Evolutionary conservation across 192 early-diverging fungal species (phyloP), one percentile per base, ranked within the genome.

Genomic region (Coemansia guatemalensis): DNA sequence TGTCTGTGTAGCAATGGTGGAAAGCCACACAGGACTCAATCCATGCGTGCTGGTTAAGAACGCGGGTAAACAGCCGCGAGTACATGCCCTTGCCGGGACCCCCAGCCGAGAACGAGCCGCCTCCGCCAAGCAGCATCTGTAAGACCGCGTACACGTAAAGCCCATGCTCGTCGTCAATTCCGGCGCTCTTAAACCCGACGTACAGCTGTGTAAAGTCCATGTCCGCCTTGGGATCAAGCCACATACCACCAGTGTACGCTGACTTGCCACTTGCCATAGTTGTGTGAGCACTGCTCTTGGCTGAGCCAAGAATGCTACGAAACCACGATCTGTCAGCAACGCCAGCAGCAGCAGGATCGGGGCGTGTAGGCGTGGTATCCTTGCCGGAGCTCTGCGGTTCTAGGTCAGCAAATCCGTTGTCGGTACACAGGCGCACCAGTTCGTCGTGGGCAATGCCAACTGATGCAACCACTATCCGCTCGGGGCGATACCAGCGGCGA

Each of bases 21-120:
- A 97, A 91, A 17, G 88, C 88, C 78, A 93, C 86, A 79, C 97
- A 99, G 9, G 87, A 91, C 70, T 99, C 97, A 18, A 99, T 88
- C 93, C 93, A 99, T 58, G 88, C 85, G 73, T 93, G 88, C 64
- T 93, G 91, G 72, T 97, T 97, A 30, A 99, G 82, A 3, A 99
- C 95, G 41, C 93, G 89, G 12, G 92, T 96, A 72, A 95, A 99
- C 29, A 99, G 84, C 4, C 95, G 87, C 48, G 95, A 96, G 85
- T 99, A 95, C 95, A 99, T 97, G 56, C 97, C 97, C 81, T 99
- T 97, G 4, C 96, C 95, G 1, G 97, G 97, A 8, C 97, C 97
- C 60, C 97, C 97, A 0, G 97, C 97, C 12, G 91, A 93, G 71
- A 99, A 99, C 1, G 92, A 93, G 5, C 94, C 93, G 44, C 97